Conservation (phyloP, 306 rosid species). For the Erythrophleum fordii region DNA sequence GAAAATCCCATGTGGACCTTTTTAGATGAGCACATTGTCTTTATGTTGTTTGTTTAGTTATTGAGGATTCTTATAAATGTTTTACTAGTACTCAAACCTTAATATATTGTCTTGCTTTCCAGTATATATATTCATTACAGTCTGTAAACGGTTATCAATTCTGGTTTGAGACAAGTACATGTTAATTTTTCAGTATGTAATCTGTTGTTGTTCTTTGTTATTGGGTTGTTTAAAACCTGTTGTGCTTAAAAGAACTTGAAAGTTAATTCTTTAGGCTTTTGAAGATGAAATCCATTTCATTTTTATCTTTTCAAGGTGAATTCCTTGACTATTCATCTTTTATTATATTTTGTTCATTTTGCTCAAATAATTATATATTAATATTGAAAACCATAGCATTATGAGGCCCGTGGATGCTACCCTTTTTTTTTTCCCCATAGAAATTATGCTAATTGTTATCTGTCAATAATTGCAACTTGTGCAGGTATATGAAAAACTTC, state of each 20-base stretch:
- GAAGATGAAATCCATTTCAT: not conserved
- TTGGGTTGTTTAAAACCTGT: not conserved
- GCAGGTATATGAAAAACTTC: constrained; percentile 69
- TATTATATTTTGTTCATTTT: not conserved
- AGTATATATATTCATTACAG: not conserved
- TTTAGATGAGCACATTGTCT: not conserved
- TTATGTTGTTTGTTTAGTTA: not conserved
- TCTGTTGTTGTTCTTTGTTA: not conserved
- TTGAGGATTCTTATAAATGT: not conserved
- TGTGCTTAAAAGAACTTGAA: not conserved
- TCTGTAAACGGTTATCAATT: not conserved
- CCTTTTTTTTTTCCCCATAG: not conserved
- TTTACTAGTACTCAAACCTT: not conserved
- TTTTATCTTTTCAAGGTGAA: not conserved
- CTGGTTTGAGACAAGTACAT: not conserved
- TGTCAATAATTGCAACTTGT: constrained; percentile 33
- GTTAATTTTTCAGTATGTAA: not conserved
- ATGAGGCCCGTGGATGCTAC: not conserved
- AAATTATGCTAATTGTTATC: constrained; percentile 1
- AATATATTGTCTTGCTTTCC: not conserved
- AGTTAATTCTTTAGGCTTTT: not conserved
- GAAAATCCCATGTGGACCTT: not conserved
- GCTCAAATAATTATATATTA: not conserved
- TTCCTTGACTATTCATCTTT: not conserved
- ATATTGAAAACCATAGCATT: not conserved